These are phyloP conservation scores for Paraphaeosphaeria sporulosa DNA, from an alignment of 2,329 filamentous ascomycete genomes.

Conservation along the genomic window DNA sequence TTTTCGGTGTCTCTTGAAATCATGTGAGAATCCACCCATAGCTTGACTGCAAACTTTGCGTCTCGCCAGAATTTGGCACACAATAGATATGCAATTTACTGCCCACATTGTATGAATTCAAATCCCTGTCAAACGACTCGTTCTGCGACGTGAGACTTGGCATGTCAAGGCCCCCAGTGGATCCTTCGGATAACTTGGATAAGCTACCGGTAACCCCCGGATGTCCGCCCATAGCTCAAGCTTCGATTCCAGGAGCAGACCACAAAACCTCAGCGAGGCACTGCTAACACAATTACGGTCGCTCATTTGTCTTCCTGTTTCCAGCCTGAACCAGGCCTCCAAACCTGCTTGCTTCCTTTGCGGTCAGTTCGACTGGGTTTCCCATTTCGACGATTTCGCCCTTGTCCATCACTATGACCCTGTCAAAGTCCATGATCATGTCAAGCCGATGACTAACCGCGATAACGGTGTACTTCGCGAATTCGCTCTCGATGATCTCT, in stretches of 20 bases:
- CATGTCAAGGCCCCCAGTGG: neutral
- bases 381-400: slow-evolving; percentile 54
- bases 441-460: slow-evolving; percentile 28
- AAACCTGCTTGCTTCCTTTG: slow-evolving; percentile 11
- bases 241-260: too few relatives aligned
- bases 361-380: slow-evolving; percentile 15
- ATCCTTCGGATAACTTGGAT: too few relatives aligned
- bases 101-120: too few relatives aligned
- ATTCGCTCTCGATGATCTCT: slow-evolving; percentile 59
- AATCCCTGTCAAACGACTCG: too few relatives aligned
- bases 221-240: neutral
- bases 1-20: too few relatives aligned
- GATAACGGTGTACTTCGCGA: slow-evolving; percentile 46
- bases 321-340: slow-evolving; percentile 18
- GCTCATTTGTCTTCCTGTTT: slow-evolving; percentile 1
- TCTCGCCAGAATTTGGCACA: too few relatives aligned
- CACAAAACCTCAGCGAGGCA: neutral
- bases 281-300: neutral
- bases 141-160: neutral
- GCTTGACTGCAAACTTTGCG: too few relatives aligned
- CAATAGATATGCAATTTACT: too few relatives aligned
- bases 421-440: slow-evolving; percentile 32
- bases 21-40: too few relatives aligned
- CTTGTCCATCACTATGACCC: slow-evolving; percentile 40
- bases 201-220: neutral